Conservation (phyloP, 768 basidiomycete genomes). For the Gyrodon lividus region DNA sequence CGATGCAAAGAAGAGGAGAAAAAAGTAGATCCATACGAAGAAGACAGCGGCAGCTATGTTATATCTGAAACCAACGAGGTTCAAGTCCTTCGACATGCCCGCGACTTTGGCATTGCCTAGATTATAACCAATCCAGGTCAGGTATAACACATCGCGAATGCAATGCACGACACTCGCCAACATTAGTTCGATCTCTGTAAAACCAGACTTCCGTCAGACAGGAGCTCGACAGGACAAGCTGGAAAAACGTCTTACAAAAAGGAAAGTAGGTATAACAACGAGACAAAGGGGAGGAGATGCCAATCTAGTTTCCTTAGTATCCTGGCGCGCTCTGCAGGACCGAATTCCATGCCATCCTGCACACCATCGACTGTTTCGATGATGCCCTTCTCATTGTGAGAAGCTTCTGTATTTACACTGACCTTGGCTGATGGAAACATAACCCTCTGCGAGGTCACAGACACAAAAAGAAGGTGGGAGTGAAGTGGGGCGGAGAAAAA, state of each 20-base stretch:
- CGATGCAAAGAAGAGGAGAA: neutral
- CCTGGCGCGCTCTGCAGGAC: conserved; percentile 22
- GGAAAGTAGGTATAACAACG: conserved; percentile 44
- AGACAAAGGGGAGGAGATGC: conserved; percentile 45
- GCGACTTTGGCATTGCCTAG: conserved; percentile 45
- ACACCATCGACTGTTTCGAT: neutral
- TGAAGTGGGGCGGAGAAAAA: neutral
- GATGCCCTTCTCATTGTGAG: conserved; percentile 13
- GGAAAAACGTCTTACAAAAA: conserved; percentile 39
- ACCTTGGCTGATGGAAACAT: conserved; percentile 17
- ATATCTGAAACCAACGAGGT: conserved; percentile 34
- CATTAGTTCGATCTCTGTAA: conserved; percentile 43
- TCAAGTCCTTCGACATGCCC: conserved; percentile 40
- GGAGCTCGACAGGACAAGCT: neutral
- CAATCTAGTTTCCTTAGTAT: conserved; percentile 43
- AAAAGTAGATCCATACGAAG: conserved; percentile 24
- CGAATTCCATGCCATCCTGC: conserved; percentile 7
- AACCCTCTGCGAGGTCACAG: neutral
- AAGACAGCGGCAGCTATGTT: conserved; percentile 41
- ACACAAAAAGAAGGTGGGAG: neutral
- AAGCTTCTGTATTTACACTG: conserved; percentile 10
- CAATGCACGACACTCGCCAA: conserved; percentile 31
- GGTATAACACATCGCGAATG: neutral
- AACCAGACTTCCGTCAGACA: neutral
- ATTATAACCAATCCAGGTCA: neutral